Evolutionary conservation across 805 yeast genomes (phyloP).

Genomic region (Hanseniaspora thailandica): DNA sequence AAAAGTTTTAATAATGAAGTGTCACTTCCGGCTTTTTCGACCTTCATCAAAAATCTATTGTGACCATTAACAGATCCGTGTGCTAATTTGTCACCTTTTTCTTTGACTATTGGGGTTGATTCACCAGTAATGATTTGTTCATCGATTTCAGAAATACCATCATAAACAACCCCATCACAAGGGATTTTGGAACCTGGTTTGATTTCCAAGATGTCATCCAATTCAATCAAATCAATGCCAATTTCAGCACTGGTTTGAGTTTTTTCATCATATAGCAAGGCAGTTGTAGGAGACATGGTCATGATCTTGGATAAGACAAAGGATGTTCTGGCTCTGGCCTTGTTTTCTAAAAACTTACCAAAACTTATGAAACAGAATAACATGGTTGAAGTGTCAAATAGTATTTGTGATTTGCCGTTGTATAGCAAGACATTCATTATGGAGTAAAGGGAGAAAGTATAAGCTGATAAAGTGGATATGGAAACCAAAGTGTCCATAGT

Average conservation of each 20-base stretch:
- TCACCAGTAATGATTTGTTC: constrained; percentile 92
- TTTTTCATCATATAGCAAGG: constrained; percentile 46
- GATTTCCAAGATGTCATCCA: constrained; percentile 62
- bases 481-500: constrained; percentile 90
- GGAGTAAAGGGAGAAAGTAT: constrained; percentile 56
- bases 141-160: constrained; percentile 73
- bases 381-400: constrained; percentile 84
- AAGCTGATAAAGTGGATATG: constrained; percentile 71
- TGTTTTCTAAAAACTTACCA: constrained; percentile 85
- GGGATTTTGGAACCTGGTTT: constrained; percentile 83
- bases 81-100: constrained; percentile 48
- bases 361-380: constrained; percentile 68
- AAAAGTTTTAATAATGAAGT: constrained; percentile 85
- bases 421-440: constrained; percentile 38
- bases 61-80: constrained; percentile 89
- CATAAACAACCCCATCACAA: constrained; percentile 73
- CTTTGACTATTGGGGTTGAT: constrained; percentile 60
- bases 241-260: constrained; percentile 29
- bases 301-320: constrained; percentile 72
- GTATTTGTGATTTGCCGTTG: constrained; percentile 41
- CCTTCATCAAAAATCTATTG: constrained; percentile 56
- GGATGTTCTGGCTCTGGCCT: constrained; percentile 88
- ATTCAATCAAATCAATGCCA: constrained; percentile 67
- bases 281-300: constrained; percentile 66
- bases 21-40: constrained; percentile 62